These are phyloP conservation scores for Arabidopsis lyrata DNA, from an alignment of 441 rosid genomes.

Conservation along the genomic window DNA sequence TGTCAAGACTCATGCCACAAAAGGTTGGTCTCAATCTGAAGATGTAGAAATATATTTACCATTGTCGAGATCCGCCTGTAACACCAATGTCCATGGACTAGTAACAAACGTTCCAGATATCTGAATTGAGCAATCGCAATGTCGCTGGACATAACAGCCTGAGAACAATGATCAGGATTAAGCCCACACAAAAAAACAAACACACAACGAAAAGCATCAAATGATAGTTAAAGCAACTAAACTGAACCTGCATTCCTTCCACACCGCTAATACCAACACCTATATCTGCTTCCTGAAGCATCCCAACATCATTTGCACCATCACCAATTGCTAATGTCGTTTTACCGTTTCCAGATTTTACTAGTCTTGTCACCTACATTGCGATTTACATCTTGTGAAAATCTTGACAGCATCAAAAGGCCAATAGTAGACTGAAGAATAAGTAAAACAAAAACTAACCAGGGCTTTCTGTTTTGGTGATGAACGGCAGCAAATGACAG, in stretches of 20 bases:
- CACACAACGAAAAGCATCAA: background rate
- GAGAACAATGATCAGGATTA: slow-evolving; percentile 45
- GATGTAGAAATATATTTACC: slow-evolving; percentile 37
- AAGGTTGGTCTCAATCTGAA: background rate
- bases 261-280: slow-evolving; percentile 81
- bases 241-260: slow-evolving; percentile 87
- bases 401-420: slow-evolving; percentile 1
- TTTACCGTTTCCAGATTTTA: slow-evolving; percentile 62
- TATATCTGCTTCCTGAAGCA: slow-evolving; percentile 85
- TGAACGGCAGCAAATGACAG: slow-evolving; percentile 96
- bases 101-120: slow-evolving; percentile 73
- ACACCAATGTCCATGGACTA: slow-evolving; percentile 89
- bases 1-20: slow-evolving; percentile 13
- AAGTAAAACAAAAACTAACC: slow-evolving; percentile 52
- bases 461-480: slow-evolving; percentile 99
- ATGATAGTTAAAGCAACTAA: slow-evolving; percentile 26
- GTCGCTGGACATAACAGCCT: slow-evolving; percentile 91
- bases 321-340: slow-evolving; percentile 78
- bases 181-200: background rate
- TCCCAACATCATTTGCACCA: slow-evolving; percentile 84
- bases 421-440: background rate
- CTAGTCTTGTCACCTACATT: slow-evolving; percentile 70
- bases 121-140: slow-evolving; percentile 77
- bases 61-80: slow-evolving; percentile 74
- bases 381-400: slow-evolving; percentile 17